Percentiles rank a stretch among this genome's conserved stretches.
These are phyloP conservation scores for Sugiyamaella xylanicola DNA, from an alignment of 1,139 yeast species.

Conservation along the genomic window DNA sequence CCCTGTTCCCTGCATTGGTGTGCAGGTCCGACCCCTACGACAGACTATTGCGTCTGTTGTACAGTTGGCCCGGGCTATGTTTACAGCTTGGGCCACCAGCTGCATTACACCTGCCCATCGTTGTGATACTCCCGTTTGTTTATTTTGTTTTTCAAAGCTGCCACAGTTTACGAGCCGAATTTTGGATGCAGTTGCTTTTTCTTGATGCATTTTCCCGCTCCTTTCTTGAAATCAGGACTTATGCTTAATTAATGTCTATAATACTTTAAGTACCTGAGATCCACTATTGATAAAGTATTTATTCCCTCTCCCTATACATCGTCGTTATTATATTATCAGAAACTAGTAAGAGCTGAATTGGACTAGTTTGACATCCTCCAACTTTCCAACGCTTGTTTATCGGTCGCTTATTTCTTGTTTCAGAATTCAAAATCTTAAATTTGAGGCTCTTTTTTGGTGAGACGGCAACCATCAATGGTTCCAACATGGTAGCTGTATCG, in stretches of 20 bases:
- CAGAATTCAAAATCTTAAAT: not conserved
- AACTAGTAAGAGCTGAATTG: not conserved
- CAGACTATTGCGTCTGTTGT: no score
- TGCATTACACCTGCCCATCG: not conserved
- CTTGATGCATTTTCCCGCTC: not conserved
- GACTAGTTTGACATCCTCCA: not conserved
- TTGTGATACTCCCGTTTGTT: not conserved
- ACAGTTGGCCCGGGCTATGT: not conserved
- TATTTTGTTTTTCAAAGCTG: not conserved
- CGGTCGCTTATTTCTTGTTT: constrained; percentile 2
- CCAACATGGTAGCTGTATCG: constrained; percentile 2
- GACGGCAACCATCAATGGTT: not conserved
- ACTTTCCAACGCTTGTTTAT: not conserved
- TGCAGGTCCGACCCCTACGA: not conserved
- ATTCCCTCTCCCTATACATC: not conserved
- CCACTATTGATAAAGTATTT: constrained; percentile 3
- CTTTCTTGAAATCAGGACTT: not conserved
- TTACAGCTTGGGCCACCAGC: not conserved
- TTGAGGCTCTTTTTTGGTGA: not conserved
- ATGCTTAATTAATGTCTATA: constrained; percentile 8
- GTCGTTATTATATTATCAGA: not conserved
- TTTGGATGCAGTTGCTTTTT: not conserved
- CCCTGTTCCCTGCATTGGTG: not conserved
- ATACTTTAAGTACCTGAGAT: constrained; percentile 5
- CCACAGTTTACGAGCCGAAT: not conserved